Base-by-base conservation (phyloP, 371 early-diverging fungal genomes). In the Catenaria anguillulae region DNA sequence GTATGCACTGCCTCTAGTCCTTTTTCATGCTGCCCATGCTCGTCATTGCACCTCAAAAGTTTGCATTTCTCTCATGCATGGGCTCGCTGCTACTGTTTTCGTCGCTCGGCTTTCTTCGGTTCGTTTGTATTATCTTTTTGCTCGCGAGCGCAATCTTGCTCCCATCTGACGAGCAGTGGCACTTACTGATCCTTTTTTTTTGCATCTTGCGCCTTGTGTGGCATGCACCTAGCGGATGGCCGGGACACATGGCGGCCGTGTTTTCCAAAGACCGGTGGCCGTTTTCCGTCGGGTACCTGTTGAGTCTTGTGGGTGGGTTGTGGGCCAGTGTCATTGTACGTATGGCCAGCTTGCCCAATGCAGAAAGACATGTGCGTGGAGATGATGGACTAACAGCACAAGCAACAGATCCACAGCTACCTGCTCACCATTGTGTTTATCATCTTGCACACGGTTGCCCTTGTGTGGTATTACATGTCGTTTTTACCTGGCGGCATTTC, bases 11-110 rank as follows among this genome's bases (percentile, higher is more conserved):
- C 37, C 37, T 29, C 15, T 24, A 31, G 52, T 26, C 52, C 29
- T 50, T 50, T 19, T 50, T 50, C 52, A 50, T 50, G 52, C 52
- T 50, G 52, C 52, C 52, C 33, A 31, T 50, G 52, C 15, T 50
- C 52, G 52, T 50, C 29, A 10, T 50, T 8, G 52, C 52, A 15
- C 52, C 52, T 12, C 52, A 50, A 50, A 50, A 50, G 52, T 50
- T 50, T 50, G 52, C 52, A 0, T 50, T 50, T 23, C 19, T 50
- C 29, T 50, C 52, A 31, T 50, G 52, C 29, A 50, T 50, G 4
- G 52, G 52, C 15, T 50, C 52, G 8, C 29, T 29, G 29, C 31
- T 50, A 31, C 31, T 50, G 6, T 50, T 50, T 10, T 50, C 52
- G 52, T 50, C 52, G 52, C 24, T 50, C 31, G 52, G 52, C 13